Evolutionary conservation across 495 filamentous ascomycete species (phyloP).

Genomic region (Penicillium soppii): DNA sequence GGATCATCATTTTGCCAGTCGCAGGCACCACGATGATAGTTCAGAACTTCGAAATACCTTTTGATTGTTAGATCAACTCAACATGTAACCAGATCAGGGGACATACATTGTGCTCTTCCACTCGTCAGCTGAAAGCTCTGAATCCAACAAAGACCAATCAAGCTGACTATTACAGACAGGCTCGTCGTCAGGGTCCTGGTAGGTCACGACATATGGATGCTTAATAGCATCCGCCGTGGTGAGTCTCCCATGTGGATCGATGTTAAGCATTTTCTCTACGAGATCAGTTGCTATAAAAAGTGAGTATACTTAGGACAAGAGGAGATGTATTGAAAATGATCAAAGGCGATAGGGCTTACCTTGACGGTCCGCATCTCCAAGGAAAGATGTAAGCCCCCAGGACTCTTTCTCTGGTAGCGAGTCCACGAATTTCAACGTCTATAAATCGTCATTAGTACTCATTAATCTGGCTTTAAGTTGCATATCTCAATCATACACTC

Average conservation of each 20-base stretch:
- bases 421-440: constrained; percentile 1
- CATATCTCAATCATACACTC: background rate
- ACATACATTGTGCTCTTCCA: constrained; percentile 15
- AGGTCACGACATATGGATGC: constrained; percentile 83
- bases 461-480: no score
- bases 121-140: constrained; percentile 6
- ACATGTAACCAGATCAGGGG: no score
- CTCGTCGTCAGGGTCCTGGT: constrained; percentile 89
- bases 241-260: constrained; percentile 82
- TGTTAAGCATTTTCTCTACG: constrained; percentile 87
- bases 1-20: background rate
- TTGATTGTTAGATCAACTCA: background rate
- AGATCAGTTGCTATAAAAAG: constrained; percentile 71
- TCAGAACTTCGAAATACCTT: constrained; percentile 5
- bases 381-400: background rate
- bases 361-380: constrained; percentile 10
- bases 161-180: constrained; percentile 56
- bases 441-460: background rate
- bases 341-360: constrained; percentile 1
- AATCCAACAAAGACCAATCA: constrained; percentile 13
- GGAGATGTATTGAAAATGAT: background rate
- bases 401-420: background rate
- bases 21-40: constrained; percentile 2
- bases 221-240: constrained; percentile 72
- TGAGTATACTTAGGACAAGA: background rate